phyloP scores from a whole-genome alignment of 768 basidiomycete genomes.

The Trametes cinnabarina region DNA sequence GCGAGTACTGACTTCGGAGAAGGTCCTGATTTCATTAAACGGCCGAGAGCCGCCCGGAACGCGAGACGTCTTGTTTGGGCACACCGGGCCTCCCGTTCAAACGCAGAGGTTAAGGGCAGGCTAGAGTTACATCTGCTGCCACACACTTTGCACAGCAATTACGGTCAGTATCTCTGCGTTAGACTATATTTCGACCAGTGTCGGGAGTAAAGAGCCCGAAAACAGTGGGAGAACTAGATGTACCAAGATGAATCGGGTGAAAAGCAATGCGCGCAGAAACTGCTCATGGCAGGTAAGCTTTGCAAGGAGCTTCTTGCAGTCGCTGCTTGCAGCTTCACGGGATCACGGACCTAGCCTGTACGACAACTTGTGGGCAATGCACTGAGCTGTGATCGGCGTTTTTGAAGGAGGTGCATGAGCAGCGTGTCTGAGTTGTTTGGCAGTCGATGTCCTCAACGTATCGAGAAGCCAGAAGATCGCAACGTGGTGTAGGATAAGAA shows the following conservation, averaged over 20 bases:
- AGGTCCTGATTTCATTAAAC: slow-evolving; percentile 12
- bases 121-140: neutral
- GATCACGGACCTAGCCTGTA: slow-evolving; percentile 1
- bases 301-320: neutral
- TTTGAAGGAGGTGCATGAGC: neutral
- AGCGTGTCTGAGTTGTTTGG: slow-evolving; percentile 1
- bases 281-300: neutral
- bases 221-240: neutral
- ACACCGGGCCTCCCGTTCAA: slow-evolving; percentile 9
- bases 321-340: slow-evolving; percentile 8
- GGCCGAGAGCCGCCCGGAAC: slow-evolving; percentile 13
- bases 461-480: neutral
- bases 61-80: slow-evolving; percentile 9
- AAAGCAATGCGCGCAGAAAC: neutral
- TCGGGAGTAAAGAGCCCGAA: neutral
- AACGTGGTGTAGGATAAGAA: neutral
- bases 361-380: neutral
- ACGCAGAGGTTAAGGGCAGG: slow-evolving; percentile 1
- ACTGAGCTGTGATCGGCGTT: slow-evolving; percentile 9
- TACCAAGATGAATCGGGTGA: slow-evolving; percentile 1
- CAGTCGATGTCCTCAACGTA: neutral
- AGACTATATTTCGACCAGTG: too few species aligned
- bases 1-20: slow-evolving; percentile 5
- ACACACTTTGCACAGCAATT: too few species aligned
- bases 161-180: too few species aligned